phyloP scores from a whole-genome alignment of 495 filamentous ascomycete species.

The Neurospora sp. region DNA sequence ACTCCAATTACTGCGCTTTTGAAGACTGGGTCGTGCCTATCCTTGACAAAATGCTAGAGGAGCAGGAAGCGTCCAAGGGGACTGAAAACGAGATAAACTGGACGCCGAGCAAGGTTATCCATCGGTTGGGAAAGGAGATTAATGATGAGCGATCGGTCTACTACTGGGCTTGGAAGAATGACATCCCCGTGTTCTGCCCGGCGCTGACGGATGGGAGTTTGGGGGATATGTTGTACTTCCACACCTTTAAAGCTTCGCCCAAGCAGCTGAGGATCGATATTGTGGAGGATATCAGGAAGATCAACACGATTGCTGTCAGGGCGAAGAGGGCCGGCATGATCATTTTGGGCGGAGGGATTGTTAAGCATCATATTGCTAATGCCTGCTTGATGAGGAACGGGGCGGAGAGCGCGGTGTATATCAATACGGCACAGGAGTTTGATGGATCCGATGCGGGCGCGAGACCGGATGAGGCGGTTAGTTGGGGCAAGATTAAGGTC shows the following conservation, averaged over 20 bases:
- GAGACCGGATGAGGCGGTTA: slow-evolving; percentile 90
- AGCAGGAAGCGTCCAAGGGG: slow-evolving; percentile 69
- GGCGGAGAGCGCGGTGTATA: slow-evolving; percentile 89
- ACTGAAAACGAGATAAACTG: slow-evolving; percentile 67
- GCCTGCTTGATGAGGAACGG: slow-evolving; percentile 95
- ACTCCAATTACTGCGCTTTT: slow-evolving; percentile 91
- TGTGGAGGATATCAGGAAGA: slow-evolving; percentile 75
- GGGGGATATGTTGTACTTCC: slow-evolving; percentile 96
- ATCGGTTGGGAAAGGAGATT: slow-evolving; percentile 81
- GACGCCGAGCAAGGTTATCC: slow-evolving; percentile 84
- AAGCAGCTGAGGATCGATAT: slow-evolving; percentile 73
- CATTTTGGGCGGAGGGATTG: slow-evolving; percentile 80
- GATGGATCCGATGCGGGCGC: slow-evolving; percentile 96
- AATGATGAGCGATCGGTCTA: slow-evolving; percentile 78
- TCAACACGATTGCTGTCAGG: slow-evolving; percentile 80
- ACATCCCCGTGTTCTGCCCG: slow-evolving; percentile 94
- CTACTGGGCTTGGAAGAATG: slow-evolving; percentile 90
- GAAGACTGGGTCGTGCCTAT: slow-evolving; percentile 97
- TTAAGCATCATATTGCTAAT: slow-evolving; percentile 98
- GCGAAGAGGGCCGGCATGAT: slow-evolving; percentile 86
- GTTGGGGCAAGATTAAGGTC: slow-evolving; percentile 95
- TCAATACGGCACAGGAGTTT: slow-evolving; percentile 94
- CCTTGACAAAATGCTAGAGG: slow-evolving; percentile 79
- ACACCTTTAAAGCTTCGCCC: slow-evolving; percentile 80
- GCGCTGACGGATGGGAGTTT: slow-evolving; percentile 89